phyloP scores from a whole-genome alignment of 257 asterid species.

The Rauvolfia tetraphylla region DNA sequence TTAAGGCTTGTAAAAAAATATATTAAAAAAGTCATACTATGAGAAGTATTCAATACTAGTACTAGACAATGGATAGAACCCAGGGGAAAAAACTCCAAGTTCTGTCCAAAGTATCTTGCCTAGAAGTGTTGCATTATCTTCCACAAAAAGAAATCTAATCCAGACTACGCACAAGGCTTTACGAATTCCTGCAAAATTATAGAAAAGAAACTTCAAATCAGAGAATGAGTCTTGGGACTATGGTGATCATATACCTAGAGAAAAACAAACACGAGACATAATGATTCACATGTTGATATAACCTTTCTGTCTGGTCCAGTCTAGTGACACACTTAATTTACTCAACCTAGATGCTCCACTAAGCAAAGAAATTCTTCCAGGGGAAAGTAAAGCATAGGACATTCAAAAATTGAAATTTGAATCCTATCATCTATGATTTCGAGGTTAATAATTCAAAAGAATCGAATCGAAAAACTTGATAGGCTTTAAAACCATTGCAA shows the following conservation, averaged over 20 bases:
- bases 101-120: slow-evolving; percentile 20
- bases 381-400: not conserved
- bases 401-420: not conserved
- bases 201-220: not conserved
- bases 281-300: not conserved
- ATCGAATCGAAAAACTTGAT: not conserved
- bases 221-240: not conserved
- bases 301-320: not conserved
- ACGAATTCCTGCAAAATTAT: slow-evolving; percentile 30
- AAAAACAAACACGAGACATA: not conserved
- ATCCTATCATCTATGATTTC: not conserved
- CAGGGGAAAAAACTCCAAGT: slow-evolving; percentile 26
- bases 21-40: not conserved
- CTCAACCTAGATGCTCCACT: not conserved
- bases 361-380: not conserved
- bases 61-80: slow-evolving; percentile 8
- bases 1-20: not conserved
- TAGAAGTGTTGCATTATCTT: not conserved
- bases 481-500: not conserved
- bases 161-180: slow-evolving; percentile 23
- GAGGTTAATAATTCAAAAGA: not conserved
- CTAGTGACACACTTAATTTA: not conserved
- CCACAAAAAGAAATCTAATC: not conserved
- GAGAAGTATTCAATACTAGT: not conserved
- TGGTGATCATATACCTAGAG: not conserved